A percentile compares a stretch with the other conserved stretches of the same genome.
These are phyloP conservation scores for Coniophora puteana DNA, from an alignment of 1,284 basidiomycete species.

Conservation along the genomic window DNA sequence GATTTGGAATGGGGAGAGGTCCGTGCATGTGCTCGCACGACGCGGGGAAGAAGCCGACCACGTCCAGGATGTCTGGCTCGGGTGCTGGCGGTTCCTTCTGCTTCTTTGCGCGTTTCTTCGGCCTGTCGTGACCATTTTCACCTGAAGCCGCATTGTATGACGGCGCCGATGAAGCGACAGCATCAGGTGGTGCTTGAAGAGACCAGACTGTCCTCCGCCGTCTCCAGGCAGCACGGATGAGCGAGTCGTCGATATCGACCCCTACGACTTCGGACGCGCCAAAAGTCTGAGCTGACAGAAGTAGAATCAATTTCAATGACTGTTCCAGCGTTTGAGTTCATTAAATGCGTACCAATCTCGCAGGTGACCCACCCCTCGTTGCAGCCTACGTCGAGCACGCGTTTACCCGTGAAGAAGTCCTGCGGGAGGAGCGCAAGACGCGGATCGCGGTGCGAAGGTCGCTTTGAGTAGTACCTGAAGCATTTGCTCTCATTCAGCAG, in stretches of 20 bases:
- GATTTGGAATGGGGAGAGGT: slow-evolving; percentile 59
- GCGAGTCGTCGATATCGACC: slow-evolving; percentile 75
- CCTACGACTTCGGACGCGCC: slow-evolving; percentile 64
- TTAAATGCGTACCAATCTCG: slow-evolving; percentile 67
- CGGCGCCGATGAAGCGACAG: neutral
- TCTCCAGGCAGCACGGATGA: slow-evolving; percentile 71
- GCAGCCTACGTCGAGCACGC: slow-evolving; percentile 78
- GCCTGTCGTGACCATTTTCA: too few relatives aligned
- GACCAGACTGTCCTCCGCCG: slow-evolving; percentile 68
- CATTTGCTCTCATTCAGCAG: neutral
- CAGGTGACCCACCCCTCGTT: slow-evolving; percentile 82
- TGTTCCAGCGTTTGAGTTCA: neutral
- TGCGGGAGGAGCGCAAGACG: slow-evolving; percentile 57
- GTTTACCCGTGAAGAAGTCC: slow-evolving; percentile 46
- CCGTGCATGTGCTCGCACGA: slow-evolving; percentile 75
- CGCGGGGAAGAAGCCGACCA: slow-evolving; percentile 61
- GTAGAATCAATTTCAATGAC: slow-evolving; percentile 1
- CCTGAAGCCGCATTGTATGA: too few relatives aligned
- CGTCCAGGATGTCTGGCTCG: slow-evolving; percentile 6
- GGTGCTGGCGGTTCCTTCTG: slow-evolving; percentile 4
- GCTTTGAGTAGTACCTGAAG: slow-evolving; percentile 69
- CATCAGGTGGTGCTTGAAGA: slow-evolving; percentile 41
- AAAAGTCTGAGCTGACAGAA: slow-evolving; percentile 56
- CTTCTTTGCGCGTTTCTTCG: slow-evolving; percentile 16
- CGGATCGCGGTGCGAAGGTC: slow-evolving; percentile 53